Base-by-base conservation (phyloP, 2,329 filamentous ascomycete genomes). In the Tolypocladium sp. region DNA sequence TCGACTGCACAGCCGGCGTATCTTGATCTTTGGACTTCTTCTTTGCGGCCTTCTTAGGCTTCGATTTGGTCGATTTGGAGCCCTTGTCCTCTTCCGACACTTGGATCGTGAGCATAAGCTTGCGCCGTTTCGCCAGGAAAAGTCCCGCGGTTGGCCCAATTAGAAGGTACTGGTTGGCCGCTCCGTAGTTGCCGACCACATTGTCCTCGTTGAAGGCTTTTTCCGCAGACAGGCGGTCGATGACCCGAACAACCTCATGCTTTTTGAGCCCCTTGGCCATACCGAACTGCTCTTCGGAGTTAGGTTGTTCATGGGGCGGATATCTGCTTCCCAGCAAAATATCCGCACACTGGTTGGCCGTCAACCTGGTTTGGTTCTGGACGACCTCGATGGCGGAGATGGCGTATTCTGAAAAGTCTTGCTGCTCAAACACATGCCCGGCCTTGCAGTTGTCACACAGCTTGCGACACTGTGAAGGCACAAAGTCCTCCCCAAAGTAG, bases 401-500 rank as follows among this genome's bases (percentile, higher is more conserved):
- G 8, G 92, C 93, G 67, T 90, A 84, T 20, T 86, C 75, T 15
- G 90, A 92, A 65, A 93, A 89, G 73, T 97, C 92, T 60, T 85
- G 81, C 57, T 82, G 79, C 65, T 92, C 86, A 67, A 91, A 94
- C 4, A 81, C 80, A 53, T 83, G 79, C 30, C 84, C 85, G 3
- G 87, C 90, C 63, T 82, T 85, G 79, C 94, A 99, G 70, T 96
- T 97, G 76, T 99, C 95, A 73, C 94, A 99, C 1, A 81, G 82
- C 56, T 82, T 79, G 55, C 85, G 78, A 73, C 94, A 99, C 57
- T 90, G 81, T 15, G 84, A 81, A 42, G 80, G 78, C 57, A 83
- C 77, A 70, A 97, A 99, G 1, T 80, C 79, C 72, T 99, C 95
- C 59, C 89, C 92, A 77, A 99, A 99, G 73, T 99, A 99, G n/a